Evolutionary conservation across 2,329 filamentous ascomycete species (phyloP), one percentile per base, ranked within the genome.

Genomic region (Ustulina deusta): DNA sequence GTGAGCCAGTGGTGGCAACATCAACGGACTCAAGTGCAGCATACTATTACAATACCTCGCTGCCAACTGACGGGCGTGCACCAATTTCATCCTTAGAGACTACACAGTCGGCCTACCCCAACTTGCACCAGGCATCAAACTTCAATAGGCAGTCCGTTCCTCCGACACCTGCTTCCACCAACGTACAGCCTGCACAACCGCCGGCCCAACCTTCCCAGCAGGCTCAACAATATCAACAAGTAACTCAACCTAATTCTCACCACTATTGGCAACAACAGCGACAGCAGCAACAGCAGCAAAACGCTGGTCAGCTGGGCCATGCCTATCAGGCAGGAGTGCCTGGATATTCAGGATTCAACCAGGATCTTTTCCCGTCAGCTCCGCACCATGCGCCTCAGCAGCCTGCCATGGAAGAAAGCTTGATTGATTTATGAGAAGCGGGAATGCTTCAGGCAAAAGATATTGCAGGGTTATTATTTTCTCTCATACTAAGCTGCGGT

Each of bases 381-480:
- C 89, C 89, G 17, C 87, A 90, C 66, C 87, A 90, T 77, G 84
- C 87, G 32, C 88, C 87, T 60, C 84, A 79, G 77, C 83, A 84
- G 74, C 86, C 86, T 15, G 85, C 82, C 0, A 85, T 91, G 54
- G 92, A 95, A 79, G 93, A 95, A 79, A 91, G 89, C 66, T 80
- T 96, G 75, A 96, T 96, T 79, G 93, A 96, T 79, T 83, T 95
- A 69, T 94, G 63, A 71, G 60, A 52, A 52, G 29, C 38, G 29
- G 20, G 32, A 15, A 15, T 27, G 64, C 20, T 34, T 34, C 25
- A n/a, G 46, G 27, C 7, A 15, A 58, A n/a, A 20, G 32, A 29
- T 22, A 58, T 56, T 42, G 13, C 29, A 11, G 22, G 36, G 36
- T 6, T 11, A n/a, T 29, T 11, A 11, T 20, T 54, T 20, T 29